These are phyloP conservation scores for Pyricularia pennisetigena DNA, from an alignment of 2,329 filamentous ascomycete genomes.

Conservation along the genomic window DNA sequence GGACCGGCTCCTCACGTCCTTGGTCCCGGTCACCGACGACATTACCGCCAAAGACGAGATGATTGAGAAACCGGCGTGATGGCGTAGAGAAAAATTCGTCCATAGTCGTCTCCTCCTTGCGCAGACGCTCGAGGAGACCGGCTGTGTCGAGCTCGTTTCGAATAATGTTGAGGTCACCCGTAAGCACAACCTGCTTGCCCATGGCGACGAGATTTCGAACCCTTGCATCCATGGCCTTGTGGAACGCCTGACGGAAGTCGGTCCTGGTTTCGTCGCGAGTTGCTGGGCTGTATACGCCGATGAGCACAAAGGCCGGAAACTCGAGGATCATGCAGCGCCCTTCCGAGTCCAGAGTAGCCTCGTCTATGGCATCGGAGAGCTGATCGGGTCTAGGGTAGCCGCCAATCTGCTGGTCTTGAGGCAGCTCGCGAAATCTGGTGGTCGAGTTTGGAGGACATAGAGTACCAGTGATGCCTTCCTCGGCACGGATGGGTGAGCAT, in stretches of 20 bases:
- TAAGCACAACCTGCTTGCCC: conserved; percentile 78
- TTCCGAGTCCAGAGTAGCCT: conserved; percentile 72
- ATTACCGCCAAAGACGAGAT: conserved; percentile 65
- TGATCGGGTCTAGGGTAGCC: conserved; percentile 72
- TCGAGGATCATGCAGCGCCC: conserved; percentile 86
- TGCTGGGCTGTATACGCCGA: conserved; percentile 88
- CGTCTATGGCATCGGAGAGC: conserved; percentile 46
- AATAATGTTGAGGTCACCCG: conserved; percentile 81
- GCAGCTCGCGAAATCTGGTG: conserved; percentile 64
- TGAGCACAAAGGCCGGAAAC: conserved; percentile 87
- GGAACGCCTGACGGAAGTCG: conserved; percentile 72
- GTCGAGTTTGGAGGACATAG: conserved; percentile 64
- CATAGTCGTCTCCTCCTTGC: conserved; percentile 56
- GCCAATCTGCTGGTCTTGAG: conserved; percentile 67
- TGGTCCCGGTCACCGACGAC: conserved; percentile 51
- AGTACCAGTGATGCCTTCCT: conserved; percentile 85
- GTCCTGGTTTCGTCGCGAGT: conserved; percentile 77
- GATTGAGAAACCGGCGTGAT: conserved; percentile 71
- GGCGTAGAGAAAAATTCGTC: conserved; percentile 66
- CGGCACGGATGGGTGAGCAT: conserved; percentile 79
- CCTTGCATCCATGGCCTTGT: conserved; percentile 70
- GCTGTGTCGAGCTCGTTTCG: conserved; percentile 65
- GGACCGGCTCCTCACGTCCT: conserved; percentile 51
- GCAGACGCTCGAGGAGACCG: conserved; percentile 59
- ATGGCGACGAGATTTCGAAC: conserved; percentile 72